Conservation (phyloP, 257 asterid genomes). For the Verbena officinalis region DNA sequence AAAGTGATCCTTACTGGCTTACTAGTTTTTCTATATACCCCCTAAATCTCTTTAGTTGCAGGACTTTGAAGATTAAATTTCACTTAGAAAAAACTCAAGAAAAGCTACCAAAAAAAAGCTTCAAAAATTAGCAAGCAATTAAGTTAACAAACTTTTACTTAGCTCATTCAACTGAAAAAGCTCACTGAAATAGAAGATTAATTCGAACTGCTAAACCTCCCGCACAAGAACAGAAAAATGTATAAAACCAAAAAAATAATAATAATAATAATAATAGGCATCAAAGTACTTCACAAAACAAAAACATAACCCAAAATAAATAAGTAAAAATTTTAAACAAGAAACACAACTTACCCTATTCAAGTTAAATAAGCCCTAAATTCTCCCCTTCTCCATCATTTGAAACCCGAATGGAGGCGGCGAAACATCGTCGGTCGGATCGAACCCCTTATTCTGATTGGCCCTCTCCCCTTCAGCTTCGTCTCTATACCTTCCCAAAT, state of each 20-base stretch:
- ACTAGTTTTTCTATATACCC: too few relatives aligned
- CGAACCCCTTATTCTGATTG: slow-evolving; percentile 35
- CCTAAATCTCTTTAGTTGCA: too few relatives aligned
- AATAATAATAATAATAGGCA: neutral
- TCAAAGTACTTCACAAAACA: neutral
- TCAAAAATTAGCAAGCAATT: neutral
- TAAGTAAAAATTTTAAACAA: too few relatives aligned
- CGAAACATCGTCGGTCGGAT: neutral
- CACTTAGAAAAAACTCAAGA: too few relatives aligned
- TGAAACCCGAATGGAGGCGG: slow-evolving; percentile 10
- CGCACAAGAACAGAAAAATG: too few relatives aligned
- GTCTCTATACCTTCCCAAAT: slow-evolving; percentile 43
- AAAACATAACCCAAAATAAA: neutral
- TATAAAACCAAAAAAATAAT: neutral
- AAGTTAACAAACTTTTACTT: neutral
- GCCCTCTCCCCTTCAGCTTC: slow-evolving; percentile 53
- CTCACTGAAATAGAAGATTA: neutral
- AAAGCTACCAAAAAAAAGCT: neutral
- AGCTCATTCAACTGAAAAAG: neutral
- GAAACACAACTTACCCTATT: neutral
- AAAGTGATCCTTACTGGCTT: too few relatives aligned
- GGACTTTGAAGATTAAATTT: too few relatives aligned
- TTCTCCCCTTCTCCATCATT: slow-evolving; percentile 24
- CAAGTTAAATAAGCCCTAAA: neutral
- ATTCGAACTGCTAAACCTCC: too few relatives aligned